Evolutionary conservation across 2,329 filamentous ascomycete genomes (phyloP).

Genomic region (Calonectria pseudoturangicola): DNA sequence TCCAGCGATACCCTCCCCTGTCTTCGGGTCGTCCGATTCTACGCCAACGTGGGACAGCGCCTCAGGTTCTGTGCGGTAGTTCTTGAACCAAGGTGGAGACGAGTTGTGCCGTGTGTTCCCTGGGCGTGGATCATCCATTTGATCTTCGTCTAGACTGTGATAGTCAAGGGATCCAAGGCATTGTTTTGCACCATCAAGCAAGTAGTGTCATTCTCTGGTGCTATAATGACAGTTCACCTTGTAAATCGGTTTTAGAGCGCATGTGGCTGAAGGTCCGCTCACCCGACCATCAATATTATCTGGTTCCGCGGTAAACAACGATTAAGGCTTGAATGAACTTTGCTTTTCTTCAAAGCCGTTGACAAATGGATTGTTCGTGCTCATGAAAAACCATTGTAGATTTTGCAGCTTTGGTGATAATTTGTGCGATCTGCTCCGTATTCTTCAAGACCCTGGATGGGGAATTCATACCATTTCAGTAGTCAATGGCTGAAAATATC

Average conservation of each 20-base stretch:
- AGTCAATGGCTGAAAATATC: slow-evolving; percentile 20
- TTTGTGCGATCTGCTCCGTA: background rate
- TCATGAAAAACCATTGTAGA: background rate
- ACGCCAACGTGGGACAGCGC: background rate
- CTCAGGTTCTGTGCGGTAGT: background rate
- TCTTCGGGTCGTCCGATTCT: background rate
- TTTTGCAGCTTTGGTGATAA: background rate
- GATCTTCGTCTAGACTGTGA: background rate
- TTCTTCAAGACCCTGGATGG: slow-evolving; percentile 21
- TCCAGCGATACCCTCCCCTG: background rate
- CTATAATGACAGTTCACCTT: slow-evolving; percentile 17
- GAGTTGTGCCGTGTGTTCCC: background rate
- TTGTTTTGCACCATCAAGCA: background rate
- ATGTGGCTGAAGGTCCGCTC: background rate
- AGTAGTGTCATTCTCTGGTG: background rate
- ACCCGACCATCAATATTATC: slow-evolving; percentile 15
- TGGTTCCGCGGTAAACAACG: slow-evolving; percentile 36
- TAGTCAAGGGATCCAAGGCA: background rate
- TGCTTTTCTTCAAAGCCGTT: slow-evolving; percentile 12
- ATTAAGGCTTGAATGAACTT: slow-evolving; percentile 32
- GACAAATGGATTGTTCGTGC: background rate
- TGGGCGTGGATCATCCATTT: background rate
- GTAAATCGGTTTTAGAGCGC: slow-evolving; percentile 28
- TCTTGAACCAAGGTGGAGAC: background rate
- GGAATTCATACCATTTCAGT: background rate